Evolutionary conservation across 768 basidiomycete species (phyloP).

Genomic region (Kwoniella dejecticola): DNA sequence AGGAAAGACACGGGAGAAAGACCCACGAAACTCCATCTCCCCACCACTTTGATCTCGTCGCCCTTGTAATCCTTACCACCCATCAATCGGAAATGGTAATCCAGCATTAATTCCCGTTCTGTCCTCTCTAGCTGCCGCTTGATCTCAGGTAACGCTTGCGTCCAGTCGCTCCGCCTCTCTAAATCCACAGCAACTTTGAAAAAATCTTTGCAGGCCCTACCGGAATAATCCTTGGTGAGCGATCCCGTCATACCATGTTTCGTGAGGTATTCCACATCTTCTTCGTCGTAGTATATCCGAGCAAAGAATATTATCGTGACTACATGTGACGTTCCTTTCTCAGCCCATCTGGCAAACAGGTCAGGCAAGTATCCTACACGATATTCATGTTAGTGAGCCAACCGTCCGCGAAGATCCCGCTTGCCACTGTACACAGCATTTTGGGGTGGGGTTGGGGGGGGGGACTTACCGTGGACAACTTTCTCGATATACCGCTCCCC

Average conservation of each 20-base stretch:
- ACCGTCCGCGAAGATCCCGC: too few relatives aligned
- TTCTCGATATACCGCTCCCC: conserved; percentile 96
- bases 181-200: conserved; percentile 94
- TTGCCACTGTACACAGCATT: too few relatives aligned
- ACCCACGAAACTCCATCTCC: conserved; percentile 55
- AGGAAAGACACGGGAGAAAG: too few relatives aligned
- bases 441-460: too few relatives aligned
- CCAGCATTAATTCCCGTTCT: conserved; percentile 84
- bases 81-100: conserved; percentile 70
- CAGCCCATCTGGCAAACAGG: conserved; percentile 80
- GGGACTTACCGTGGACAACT: conserved; percentile 72
- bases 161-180: conserved; percentile 85
- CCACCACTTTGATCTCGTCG: conserved; percentile 50
- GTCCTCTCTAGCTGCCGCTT: conserved; percentile 76
- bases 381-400: background rate
- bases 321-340: conserved; percentile 83
- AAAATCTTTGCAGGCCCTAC: conserved; percentile 88
- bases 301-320: conserved; percentile 94
- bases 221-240: conserved; percentile 71
- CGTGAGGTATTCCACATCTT: conserved; percentile 45
- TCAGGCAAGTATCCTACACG: conserved; percentile 75
- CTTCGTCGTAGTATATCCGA: conserved; percentile 64
- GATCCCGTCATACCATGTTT: conserved; percentile 39
- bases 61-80: conserved; percentile 24
- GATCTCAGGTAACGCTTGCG: conserved; percentile 77